Evolutionary conservation across 371 early-diverging fungal species (phyloP).

Genomic region (Actinomortierella wolfii): DNA sequence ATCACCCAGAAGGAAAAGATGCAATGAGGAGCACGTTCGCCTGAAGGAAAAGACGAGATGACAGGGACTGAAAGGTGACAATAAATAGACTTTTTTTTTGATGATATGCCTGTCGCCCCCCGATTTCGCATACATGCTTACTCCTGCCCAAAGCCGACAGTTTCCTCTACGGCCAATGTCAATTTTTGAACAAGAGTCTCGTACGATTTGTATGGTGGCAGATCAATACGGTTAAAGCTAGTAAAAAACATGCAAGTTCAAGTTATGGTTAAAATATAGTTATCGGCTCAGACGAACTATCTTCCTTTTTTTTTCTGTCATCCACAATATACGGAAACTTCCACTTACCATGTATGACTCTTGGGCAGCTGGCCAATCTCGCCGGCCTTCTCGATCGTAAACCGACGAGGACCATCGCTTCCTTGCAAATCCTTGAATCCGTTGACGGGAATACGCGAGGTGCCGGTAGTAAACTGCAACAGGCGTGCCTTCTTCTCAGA

Average conservation of each 20-base stretch:
- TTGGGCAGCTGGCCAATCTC: conserved; percentile 87
- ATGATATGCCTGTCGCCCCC: not conserved
- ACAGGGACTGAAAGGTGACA: no score
- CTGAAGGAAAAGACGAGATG: no score
- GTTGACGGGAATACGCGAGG: conserved; percentile 97
- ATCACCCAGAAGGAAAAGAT: no score
- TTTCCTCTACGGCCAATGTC: conserved; percentile 93
- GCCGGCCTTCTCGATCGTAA: conserved; percentile 96
- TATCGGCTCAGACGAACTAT: no score
- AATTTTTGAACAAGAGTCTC: conserved; percentile 79
- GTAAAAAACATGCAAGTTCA: conserved; percentile 6
- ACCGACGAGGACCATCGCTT: conserved; percentile 93
- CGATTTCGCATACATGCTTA: conserved; percentile 37
- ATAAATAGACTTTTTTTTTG: no score
- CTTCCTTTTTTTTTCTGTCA: no score
- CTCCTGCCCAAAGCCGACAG: conserved; percentile 84
- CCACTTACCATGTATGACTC: conserved; percentile 88
- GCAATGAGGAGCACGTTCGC: no score
- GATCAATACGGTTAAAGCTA: conserved; percentile 94
- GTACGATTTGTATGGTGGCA: conserved; percentile 88
- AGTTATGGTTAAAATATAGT: no score
- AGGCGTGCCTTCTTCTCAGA: conserved; percentile 93
- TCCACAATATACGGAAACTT: no score
- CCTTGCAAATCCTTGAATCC: conserved; percentile 99
- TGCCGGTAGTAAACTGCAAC: conserved; percentile 98